Conservation (phyloP, 2,329 filamentous ascomycete genomes). For the Dactylellina parvicollis region DNA sequence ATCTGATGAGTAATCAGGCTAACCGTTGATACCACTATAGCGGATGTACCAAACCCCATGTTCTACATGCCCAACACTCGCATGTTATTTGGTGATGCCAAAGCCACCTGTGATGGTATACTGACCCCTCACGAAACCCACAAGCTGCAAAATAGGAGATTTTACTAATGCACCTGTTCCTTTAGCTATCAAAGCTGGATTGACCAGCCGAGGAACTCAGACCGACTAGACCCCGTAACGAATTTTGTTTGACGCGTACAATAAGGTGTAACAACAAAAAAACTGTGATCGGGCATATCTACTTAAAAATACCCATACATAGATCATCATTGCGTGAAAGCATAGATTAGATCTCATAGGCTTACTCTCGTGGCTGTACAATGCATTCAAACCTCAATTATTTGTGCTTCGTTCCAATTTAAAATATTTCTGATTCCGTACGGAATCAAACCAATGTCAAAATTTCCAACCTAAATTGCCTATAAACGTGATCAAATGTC, state of each 20-base stretch:
- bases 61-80: conserved; percentile 89
- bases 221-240: conserved; percentile 24
- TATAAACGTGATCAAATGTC: too few relatives aligned
- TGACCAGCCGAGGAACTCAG: conserved; percentile 45
- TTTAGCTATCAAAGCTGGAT: conserved; percentile 48
- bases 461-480: too few relatives aligned
- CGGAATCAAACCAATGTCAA: too few relatives aligned
- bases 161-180: neutral
- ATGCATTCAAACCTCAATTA: too few relatives aligned
- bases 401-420: too few relatives aligned
- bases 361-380: conserved; percentile 7
- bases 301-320: conserved; percentile 42
- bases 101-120: conserved; percentile 77
- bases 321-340: conserved; percentile 51
- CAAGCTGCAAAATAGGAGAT: neutral
- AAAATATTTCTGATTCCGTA: too few relatives aligned
- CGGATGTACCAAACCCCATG: conserved; percentile 92
- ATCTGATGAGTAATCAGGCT: too few relatives aligned
- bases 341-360: conserved; percentile 51
- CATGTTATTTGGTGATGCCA: conserved; percentile 93
- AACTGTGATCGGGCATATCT: conserved; percentile 29
- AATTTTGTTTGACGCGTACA: neutral
- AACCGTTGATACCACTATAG: conserved; percentile 61
- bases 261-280: neutral
- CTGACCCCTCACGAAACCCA: neutral